Base-by-base conservation (phyloP, 352 stramenopile species). In the Phytophthora uliginosa region DNA sequence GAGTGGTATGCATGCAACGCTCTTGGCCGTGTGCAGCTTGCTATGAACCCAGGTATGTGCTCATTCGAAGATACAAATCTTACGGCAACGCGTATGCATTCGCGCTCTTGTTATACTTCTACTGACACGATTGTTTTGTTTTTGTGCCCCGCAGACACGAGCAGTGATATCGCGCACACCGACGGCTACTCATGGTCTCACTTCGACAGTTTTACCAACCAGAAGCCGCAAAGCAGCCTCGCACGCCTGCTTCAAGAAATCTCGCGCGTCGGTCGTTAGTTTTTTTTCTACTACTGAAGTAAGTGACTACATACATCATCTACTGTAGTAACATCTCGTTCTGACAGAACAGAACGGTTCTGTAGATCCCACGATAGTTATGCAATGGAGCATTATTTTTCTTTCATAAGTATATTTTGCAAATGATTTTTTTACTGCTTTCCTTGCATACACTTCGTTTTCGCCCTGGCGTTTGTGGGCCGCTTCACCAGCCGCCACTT, bases 151-250 rank as follows among this genome's bases (percentile, higher is more conserved):
- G 28, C 34, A 81, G 82, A 80, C 22, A 61, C 74, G 17, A 60
- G 66, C 3, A 71, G 68, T 59, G 83, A 92, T 58, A 59, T 89
- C 18, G 78, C 69, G 12, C 78, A 85, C 63, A 90, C 85, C 1
- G 87, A 95, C 42, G 81, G 81, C 6, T 95, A 95, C 65, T 95
- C 87, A n/a, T 95, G 85, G 87, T 92, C 86, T 59, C 87, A 95
- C 65, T 85, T 85, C 34, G 87, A 95, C 47, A 92, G 76, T 64
- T 92, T 92, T 74, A 78, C 81, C 55, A 87, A 63, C 17, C 53
- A 77, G 17, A 65, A 79, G 38, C 73, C 86, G 20, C 70, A 78
- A 24, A 92, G 61, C 58, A 81, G 79, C 45, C 66, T 92, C 24
- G 78, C 77, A 3, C 73, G 79, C 12, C 68, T 94, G 20, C 70